These are phyloP conservation scores for Volvox reticuliferus DNA, from an alignment of 139 green algal species.

Conservation along the genomic window DNA sequence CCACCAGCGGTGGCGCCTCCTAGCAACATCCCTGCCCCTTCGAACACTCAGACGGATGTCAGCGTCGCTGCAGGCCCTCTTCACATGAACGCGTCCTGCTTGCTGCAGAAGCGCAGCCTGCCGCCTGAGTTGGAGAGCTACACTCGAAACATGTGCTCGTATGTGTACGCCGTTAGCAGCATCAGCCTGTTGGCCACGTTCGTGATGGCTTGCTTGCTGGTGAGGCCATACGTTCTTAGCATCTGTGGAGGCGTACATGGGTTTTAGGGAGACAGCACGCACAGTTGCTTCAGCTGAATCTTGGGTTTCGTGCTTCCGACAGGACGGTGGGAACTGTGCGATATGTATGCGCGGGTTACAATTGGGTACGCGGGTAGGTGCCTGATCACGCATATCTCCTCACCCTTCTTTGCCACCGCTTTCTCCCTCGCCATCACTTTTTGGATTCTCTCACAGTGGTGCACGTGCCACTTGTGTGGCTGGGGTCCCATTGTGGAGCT, in stretches of 20 bases:
- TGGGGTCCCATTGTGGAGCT: conserved; percentile 28
- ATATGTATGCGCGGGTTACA: not conserved
- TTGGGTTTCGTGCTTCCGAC: too few relatives aligned
- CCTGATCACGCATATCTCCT: not conserved
- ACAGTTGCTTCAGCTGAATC: too few relatives aligned
- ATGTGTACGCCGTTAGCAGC: conserved; percentile 16
- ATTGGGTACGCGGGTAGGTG: too few relatives aligned
- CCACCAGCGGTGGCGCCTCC: not conserved
- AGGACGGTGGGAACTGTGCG: too few relatives aligned
- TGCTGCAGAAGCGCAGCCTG: conserved; percentile 12
- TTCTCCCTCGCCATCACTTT: not conserved
- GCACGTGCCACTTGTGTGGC: conserved; percentile 35
- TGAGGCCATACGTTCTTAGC: not conserved
- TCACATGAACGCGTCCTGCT: conserved; percentile 12
- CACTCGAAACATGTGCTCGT: conserved; percentile 15
- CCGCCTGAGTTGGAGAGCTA: not conserved
- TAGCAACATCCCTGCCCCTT: not conserved
- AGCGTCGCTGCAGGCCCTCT: not conserved
- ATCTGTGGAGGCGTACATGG: too few relatives aligned
- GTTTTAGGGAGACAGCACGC: too few relatives aligned
- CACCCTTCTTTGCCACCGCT: not conserved
- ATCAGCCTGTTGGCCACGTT: conserved; percentile 37
- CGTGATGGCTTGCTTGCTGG: conserved; percentile 23
- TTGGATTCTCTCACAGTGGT: conserved; percentile 8
- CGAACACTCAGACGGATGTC: not conserved